phyloP scores from a whole-genome alignment of 179 eudicot genomes.

The Silene vulgaris region DNA sequence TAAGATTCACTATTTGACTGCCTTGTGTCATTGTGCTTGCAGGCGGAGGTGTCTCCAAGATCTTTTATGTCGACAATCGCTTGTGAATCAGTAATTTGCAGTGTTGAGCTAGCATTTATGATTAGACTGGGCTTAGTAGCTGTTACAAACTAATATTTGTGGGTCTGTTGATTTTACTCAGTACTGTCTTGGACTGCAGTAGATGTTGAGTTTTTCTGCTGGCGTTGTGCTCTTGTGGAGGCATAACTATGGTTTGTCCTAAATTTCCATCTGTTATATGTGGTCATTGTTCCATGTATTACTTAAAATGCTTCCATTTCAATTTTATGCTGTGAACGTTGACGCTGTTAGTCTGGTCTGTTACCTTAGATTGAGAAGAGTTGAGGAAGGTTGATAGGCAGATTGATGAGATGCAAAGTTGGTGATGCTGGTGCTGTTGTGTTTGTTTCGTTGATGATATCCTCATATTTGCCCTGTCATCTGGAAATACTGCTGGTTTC shows the following conservation, averaged over 20 bases:
- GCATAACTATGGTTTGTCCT: slow-evolving; percentile 26
- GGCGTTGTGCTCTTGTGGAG: slow-evolving; percentile 14
- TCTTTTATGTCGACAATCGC: slow-evolving; percentile 6
- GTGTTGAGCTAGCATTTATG: slow-evolving; percentile 20
- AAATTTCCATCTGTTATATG: slow-evolving; percentile 18
- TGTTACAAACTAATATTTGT: slow-evolving; percentile 22
- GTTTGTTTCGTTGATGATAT: slow-evolving; percentile 25
- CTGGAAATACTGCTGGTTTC: slow-evolving; percentile 18
- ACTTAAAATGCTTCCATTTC: background rate
- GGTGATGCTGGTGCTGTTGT: slow-evolving; percentile 32
- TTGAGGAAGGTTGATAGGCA: slow-evolving; percentile 25
- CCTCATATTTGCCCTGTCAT: slow-evolving; percentile 15
- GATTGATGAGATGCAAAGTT: slow-evolving; percentile 35
- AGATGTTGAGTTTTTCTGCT: slow-evolving; percentile 29
- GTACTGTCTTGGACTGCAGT: slow-evolving; percentile 23
- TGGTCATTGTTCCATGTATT: slow-evolving; percentile 17
- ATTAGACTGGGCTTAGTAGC: slow-evolving; percentile 21
- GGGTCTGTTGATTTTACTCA: slow-evolving; percentile 23
- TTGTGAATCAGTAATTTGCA: slow-evolving; percentile 28
- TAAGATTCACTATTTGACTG: slow-evolving; percentile 9
- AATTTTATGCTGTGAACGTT: slow-evolving; percentile 5
- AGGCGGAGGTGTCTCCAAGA: slow-evolving; percentile 19
- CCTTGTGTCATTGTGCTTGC: slow-evolving; percentile 12
- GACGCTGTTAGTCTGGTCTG: slow-evolving; percentile 28
- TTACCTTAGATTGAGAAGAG: slow-evolving; percentile 37